Percentiles rank a stretch among this genome's conserved stretches.
phyloP scores from a whole-genome alignment of 345 rosid species.

The Linum trigynum region DNA sequence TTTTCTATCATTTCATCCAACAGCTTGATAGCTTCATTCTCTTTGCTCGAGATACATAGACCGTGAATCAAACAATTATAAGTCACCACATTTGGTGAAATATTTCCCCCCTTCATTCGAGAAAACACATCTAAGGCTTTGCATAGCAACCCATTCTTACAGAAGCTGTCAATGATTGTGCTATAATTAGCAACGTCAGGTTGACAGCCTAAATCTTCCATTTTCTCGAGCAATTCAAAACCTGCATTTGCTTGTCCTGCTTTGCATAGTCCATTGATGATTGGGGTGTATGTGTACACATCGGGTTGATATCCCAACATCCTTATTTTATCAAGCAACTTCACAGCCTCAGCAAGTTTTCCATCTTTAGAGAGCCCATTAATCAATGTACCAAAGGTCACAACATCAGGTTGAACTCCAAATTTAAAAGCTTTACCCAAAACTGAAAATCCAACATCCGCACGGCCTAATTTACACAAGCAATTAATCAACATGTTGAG shows the following conservation, averaged over 20 bases:
- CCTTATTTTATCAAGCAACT: background rate
- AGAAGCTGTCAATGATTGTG: background rate
- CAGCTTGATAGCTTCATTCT: no score
- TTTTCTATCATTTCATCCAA: no score
- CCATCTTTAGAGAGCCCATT: constrained; percentile 6
- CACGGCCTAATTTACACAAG: background rate
- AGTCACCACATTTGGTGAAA: constrained; percentile 1
- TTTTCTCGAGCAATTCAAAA: background rate
- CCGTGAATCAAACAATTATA: constrained; percentile 17
- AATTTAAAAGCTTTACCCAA: background rate
- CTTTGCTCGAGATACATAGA: background rate
- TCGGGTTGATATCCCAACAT: background rate
- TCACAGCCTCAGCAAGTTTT: background rate
- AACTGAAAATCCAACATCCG: background rate
- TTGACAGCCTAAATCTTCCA: background rate
- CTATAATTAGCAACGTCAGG: constrained; percentile 6
- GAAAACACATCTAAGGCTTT: background rate
- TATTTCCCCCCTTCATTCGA: background rate
- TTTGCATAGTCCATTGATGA: constrained; percentile 6
- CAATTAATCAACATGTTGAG: background rate
- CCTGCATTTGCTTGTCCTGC: background rate
- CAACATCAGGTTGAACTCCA: background rate
- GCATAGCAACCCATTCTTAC: constrained; percentile 9
- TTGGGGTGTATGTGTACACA: background rate
- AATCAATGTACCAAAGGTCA: background rate